Conservation (phyloP, 441 rosid species). For the Melastoma candidum region DNA sequence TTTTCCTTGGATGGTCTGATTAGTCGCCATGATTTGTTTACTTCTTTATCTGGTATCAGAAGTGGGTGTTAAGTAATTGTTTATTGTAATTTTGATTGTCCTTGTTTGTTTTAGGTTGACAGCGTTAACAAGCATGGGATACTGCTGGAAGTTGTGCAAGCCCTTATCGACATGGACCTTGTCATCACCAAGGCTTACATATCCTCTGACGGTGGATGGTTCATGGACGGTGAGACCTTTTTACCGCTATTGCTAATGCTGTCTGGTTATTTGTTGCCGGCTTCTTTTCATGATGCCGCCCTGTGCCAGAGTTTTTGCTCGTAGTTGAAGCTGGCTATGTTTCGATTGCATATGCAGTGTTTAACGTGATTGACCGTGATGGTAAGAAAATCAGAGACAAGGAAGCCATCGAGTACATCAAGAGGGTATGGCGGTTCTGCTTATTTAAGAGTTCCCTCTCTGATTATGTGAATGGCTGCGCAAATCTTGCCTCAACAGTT, state of each 20-base stretch:
- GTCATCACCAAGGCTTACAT: slow-evolving; percentile 18
- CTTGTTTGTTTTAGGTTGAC: slow-evolving; percentile 42
- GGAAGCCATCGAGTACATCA: slow-evolving; percentile 53
- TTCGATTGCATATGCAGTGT: slow-evolving; percentile 35
- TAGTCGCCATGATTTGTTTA: not conserved
- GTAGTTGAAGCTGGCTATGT: not conserved
- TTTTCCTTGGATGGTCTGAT: not conserved
- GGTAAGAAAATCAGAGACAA: slow-evolving; percentile 73
- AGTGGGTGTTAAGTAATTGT: not conserved
- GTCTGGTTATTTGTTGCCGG: not conserved
- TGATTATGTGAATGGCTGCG: too few relatives aligned
- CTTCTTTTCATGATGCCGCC: too few relatives aligned
- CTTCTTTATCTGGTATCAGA: not conserved
- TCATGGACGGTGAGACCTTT: slow-evolving; percentile 18
- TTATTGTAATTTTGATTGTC: too few relatives aligned
- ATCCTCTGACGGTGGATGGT: slow-evolving; percentile 20
- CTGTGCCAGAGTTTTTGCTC: too few relatives aligned
- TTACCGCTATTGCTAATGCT: not conserved
- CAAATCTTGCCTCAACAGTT: too few relatives aligned
- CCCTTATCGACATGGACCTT: slow-evolving; percentile 18
- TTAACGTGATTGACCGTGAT: slow-evolving; percentile 63
- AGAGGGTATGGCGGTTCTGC: slow-evolving; percentile 38
- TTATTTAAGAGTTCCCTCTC: too few relatives aligned
- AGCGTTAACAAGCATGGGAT: slow-evolving; percentile 40
- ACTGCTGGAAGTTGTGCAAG: slow-evolving; percentile 18